Conservation (phyloP, 257 asterid genomes). For the Leonotis leonurus region DNA sequence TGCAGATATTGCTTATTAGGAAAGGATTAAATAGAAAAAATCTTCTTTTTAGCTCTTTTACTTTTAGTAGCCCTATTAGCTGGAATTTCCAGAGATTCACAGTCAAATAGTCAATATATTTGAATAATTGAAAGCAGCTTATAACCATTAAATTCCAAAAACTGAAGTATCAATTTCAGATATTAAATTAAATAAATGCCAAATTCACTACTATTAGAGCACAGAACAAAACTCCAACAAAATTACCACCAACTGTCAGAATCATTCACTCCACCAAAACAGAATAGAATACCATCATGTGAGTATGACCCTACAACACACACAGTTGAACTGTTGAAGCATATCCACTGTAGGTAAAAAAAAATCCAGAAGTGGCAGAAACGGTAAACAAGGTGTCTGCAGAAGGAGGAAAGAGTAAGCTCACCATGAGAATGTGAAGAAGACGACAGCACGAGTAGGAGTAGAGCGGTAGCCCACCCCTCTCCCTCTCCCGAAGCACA, state of each 20-base stretch:
- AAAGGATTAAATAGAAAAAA: too few relatives aligned
- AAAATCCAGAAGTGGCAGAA: too few relatives aligned
- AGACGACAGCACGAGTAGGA: slow-evolving; percentile 53
- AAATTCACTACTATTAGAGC: not conserved
- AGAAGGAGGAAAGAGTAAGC: slow-evolving; percentile 11
- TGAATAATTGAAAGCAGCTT: not conserved
- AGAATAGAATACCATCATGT: slow-evolving; percentile 10
- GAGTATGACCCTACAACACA: slow-evolving; percentile 15
- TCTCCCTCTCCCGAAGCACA: slow-evolving; percentile 84
- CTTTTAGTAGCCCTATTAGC: too few relatives aligned
- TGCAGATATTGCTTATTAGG: too few relatives aligned
- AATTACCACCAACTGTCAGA: not conserved
- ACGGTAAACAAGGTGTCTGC: too few relatives aligned
- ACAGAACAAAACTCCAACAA: not conserved
- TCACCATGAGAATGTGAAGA: slow-evolving; percentile 86
- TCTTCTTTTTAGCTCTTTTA: too few relatives aligned
- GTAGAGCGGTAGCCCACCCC: slow-evolving; percentile 56
- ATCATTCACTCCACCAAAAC: not conserved
- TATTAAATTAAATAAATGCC: not conserved
- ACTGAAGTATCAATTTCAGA: not conserved
- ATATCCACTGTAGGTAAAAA: too few relatives aligned
- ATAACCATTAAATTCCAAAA: not conserved
- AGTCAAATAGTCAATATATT: too few relatives aligned
- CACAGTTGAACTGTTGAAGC: too few relatives aligned
- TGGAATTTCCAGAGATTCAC: too few relatives aligned